These are phyloP conservation scores for Penicillium flavigenum DNA, from an alignment of 495 filamentous ascomycete species.

Conservation along the genomic window DNA sequence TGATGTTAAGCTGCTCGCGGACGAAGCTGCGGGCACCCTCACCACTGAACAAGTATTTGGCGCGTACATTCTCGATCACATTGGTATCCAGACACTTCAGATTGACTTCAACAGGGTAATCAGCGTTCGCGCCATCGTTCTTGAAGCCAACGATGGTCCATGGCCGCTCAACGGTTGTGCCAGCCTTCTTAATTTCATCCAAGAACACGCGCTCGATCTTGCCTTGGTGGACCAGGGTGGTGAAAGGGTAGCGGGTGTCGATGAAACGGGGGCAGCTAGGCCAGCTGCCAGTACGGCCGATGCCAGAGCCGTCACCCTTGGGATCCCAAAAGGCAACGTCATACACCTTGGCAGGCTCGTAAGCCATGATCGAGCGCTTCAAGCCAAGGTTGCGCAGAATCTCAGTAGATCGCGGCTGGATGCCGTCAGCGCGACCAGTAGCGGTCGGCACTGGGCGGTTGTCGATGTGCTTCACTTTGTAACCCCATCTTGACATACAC, in stretches of 20 bases:
- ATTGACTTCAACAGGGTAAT: conserved; percentile 64
- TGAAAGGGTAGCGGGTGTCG: conserved; percentile 66
- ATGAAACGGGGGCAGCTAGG: conserved; percentile 63
- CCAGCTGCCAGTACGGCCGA: conserved; percentile 61
- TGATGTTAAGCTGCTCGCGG: conserved; percentile 56
- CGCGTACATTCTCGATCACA: conserved; percentile 58
- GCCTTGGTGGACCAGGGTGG: conserved; percentile 63
- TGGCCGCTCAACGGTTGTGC: conserved; percentile 56
- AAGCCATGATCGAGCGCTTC: conserved; percentile 63
- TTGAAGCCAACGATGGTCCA: conserved; percentile 63
- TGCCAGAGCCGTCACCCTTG: conserved; percentile 48
- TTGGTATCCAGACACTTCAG: conserved; percentile 75
- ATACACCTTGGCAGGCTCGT: conserved; percentile 64
- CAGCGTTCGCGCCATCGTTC: conserved; percentile 54
- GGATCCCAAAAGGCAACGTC: conserved; percentile 70
- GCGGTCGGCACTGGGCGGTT: conserved; percentile 61
- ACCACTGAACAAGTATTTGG: conserved; percentile 66
- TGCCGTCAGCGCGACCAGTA: conserved; percentile 75
- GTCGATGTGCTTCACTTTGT: conserved; percentile 68
- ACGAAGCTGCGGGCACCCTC: conserved; percentile 66
- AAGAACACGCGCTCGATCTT: conserved; percentile 65
- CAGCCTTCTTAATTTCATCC: conserved; percentile 60
- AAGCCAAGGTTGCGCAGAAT: conserved; percentile 65
- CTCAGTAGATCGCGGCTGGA: conserved; percentile 69
- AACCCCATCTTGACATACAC: conserved; percentile 68